These are phyloP conservation scores for Fusarium hostae DNA, from an alignment of 2,329 filamentous ascomycete species.

Conservation along the genomic window DNA sequence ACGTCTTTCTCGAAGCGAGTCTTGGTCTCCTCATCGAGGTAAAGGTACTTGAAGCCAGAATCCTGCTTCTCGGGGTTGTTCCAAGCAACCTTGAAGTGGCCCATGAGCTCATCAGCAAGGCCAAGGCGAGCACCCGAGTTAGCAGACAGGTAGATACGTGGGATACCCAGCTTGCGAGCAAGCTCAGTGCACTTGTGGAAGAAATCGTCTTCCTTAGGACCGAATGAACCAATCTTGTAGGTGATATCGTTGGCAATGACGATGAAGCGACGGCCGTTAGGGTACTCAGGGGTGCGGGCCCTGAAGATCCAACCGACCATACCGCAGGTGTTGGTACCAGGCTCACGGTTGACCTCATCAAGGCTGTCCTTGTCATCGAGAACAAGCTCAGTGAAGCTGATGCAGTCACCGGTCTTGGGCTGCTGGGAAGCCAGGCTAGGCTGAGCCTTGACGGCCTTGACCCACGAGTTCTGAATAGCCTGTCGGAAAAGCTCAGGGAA, in stretches of 20 bases:
- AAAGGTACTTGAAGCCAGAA: slow-evolving; percentile 95
- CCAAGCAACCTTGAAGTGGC: slow-evolving; percentile 97
- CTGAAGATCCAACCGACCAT: slow-evolving; percentile 99
- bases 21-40: slow-evolving; percentile 88
- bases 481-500: slow-evolving; percentile 99
- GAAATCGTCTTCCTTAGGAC: slow-evolving; percentile 95
- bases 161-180: slow-evolving; percentile 92
- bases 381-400: slow-evolving; percentile 93
- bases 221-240: slow-evolving; percentile 98
- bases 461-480: slow-evolving; percentile 96
- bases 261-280: slow-evolving; percentile 89
- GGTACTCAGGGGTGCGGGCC: slow-evolving; percentile 95
- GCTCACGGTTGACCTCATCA: slow-evolving; percentile 91
- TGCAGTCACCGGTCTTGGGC: slow-evolving; percentile 87
- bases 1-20: slow-evolving; percentile 80
- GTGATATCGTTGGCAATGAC: slow-evolving; percentile 99
- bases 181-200: slow-evolving; percentile 99
- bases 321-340: slow-evolving; percentile 93
- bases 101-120: slow-evolving; percentile 95
- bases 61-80: slow-evolving; percentile 85
- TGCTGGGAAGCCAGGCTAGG: slow-evolving; percentile 80
- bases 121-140: slow-evolving; percentile 99
- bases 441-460: slow-evolving; percentile 77
- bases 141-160: slow-evolving; percentile 96
- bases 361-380: slow-evolving; percentile 94